Percentiles rank a stretch among this genome's conserved stretches.
Conservation (phyloP, 495 filamentous ascomycete genomes). For the Neurospora sp. region DNA sequence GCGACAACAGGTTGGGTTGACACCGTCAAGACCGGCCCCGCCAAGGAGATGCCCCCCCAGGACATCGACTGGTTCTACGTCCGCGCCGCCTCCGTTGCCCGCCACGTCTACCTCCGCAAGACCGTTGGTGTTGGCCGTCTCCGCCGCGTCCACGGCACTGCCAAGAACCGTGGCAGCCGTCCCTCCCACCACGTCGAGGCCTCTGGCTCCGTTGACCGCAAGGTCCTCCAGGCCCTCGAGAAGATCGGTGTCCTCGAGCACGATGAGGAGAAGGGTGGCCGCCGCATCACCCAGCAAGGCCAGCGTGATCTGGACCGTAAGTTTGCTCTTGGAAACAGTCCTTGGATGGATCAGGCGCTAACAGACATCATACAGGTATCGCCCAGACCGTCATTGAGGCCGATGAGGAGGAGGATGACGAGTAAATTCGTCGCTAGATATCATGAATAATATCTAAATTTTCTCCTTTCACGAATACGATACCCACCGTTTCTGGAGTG, state of each 20-base stretch:
- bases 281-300: slow-evolving; percentile 90
- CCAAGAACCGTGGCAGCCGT: slow-evolving; percentile 91
- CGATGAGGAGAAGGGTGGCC: slow-evolving; percentile 95
- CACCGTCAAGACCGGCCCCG: slow-evolving; percentile 92
- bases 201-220: slow-evolving; percentile 88
- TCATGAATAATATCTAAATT: slow-evolving; percentile 1
- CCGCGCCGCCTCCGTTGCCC: slow-evolving; percentile 88
- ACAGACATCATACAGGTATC: slow-evolving; percentile 36
- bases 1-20: slow-evolving; percentile 75
- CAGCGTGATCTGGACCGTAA: slow-evolving; percentile 97
- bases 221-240: slow-evolving; percentile 91
- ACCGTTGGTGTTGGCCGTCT: slow-evolving; percentile 94
- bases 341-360: background rate
- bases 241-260: slow-evolving; percentile 96
- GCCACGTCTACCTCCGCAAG: slow-evolving; percentile 98
- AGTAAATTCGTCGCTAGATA: slow-evolving; percentile 30
- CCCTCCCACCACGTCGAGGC: slow-evolving; percentile 94
- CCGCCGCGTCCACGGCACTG: slow-evolving; percentile 69
- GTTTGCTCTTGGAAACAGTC: background rate
- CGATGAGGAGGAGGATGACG: slow-evolving; percentile 56
- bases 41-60: slow-evolving; percentile 96
- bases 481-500: slow-evolving; percentile 1
- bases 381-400: slow-evolving; percentile 64
- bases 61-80: slow-evolving; percentile 98
- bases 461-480: background rate